A percentile compares a stretch with the other conserved stretches of the same genome.
Evolutionary conservation across 2,329 filamentous ascomycete species (phyloP).

Genomic region (Zymoseptoria passerinii): DNA sequence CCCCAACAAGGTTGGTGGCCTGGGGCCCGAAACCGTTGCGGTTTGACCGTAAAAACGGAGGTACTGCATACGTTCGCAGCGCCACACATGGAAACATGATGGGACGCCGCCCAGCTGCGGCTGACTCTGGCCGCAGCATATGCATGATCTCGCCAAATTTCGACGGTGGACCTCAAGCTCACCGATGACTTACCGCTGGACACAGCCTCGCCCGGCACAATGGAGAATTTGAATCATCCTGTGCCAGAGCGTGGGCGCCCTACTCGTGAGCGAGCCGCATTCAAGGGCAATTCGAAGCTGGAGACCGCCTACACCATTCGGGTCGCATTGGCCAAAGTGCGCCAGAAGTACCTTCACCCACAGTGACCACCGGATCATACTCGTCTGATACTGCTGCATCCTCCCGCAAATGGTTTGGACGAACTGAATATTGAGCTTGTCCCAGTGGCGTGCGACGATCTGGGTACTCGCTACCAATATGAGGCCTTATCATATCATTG

Average conservation of each 20-base stretch:
- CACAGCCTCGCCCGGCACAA: background rate
- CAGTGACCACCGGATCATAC: background rate
- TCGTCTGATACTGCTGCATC: background rate
- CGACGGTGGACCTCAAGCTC: background rate
- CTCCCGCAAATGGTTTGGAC: background rate
- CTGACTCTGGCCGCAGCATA: background rate
- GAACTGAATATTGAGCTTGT: background rate
- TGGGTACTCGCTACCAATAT: background rate
- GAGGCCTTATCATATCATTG: background rate
- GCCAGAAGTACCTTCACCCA: background rate
- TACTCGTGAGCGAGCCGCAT: background rate
- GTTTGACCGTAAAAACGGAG: too few relatives aligned
- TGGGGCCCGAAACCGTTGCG: too few relatives aligned
- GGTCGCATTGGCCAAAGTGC: background rate
- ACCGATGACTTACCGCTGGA: background rate
- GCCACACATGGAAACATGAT: background rate
- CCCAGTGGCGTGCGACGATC: background rate
- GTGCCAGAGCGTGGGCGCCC: background rate
- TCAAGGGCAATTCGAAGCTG: background rate
- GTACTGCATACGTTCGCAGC: too few relatives aligned
- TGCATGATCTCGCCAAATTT: background rate
- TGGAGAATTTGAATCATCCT: background rate
- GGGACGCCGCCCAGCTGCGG: background rate
- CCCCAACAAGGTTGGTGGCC: too few relatives aligned
- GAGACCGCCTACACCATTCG: background rate